Evolutionary conservation across 1,139 yeast genomes (phyloP).

Genomic region (Scheffersomyces quercinus): DNA sequence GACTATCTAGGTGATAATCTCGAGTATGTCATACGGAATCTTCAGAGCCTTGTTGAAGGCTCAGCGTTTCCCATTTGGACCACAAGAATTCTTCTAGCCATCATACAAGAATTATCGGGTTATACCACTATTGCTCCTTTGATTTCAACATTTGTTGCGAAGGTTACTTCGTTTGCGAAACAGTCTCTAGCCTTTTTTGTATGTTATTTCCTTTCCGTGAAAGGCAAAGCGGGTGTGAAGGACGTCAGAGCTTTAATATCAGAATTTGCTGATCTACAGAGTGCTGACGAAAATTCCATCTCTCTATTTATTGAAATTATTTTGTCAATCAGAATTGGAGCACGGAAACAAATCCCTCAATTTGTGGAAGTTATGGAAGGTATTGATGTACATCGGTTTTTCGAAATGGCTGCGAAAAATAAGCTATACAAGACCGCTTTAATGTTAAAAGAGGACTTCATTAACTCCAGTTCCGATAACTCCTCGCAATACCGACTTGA

Average conservation of each 20-base stretch:
- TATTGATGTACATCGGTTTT: conserved; percentile 33
- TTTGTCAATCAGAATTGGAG: conserved; percentile 47
- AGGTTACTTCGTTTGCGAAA: conserved; percentile 23
- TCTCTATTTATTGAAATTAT: conserved; percentile 39
- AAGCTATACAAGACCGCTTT: conserved; percentile 48
- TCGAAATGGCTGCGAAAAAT: conserved; percentile 34
- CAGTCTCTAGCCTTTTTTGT: conserved; percentile 25
- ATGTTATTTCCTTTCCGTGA: conserved; percentile 20
- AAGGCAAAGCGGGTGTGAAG: conserved; percentile 13
- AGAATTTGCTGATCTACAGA: conserved; percentile 9
- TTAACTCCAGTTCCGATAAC: conserved; percentile 10
- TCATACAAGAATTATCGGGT: conserved; percentile 32
- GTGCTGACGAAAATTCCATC: conserved; percentile 18
- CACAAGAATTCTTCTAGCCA: conserved; percentile 29
- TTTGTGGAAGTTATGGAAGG: conserved; percentile 37
- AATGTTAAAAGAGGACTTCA: conserved; percentile 56
- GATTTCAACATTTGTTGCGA: conserved; percentile 24
- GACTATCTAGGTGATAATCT: conserved; percentile 15
- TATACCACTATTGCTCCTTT: conserved; percentile 24
- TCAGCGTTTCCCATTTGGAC: conserved; percentile 26
- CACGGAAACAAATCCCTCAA: conserved; percentile 26
- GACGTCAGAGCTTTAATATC: conserved; percentile 11
- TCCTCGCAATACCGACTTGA: conserved; percentile 6
- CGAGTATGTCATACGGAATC: conserved; percentile 11
- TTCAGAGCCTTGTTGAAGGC: conserved; percentile 4